Percentiles rank a stretch among this genome's conserved stretches.
phyloP scores from a whole-genome alignment of 441 rosid genomes.

The Flueggea neowawraea region DNA sequence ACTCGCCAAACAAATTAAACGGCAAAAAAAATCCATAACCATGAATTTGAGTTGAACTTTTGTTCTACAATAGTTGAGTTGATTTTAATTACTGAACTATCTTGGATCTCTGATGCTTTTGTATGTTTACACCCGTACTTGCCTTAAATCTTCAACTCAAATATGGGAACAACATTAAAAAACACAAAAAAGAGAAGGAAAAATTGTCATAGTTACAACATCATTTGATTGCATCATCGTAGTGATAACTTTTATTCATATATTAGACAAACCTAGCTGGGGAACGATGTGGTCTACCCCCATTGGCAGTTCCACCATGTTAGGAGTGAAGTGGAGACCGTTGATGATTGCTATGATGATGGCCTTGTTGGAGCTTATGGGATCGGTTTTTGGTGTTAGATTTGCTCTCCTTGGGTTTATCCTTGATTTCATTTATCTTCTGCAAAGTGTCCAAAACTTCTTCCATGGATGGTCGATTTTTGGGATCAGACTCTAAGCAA shows the following conservation, averaged over 20 bases:
- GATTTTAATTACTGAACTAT: too few relatives aligned
- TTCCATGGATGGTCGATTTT: conserved; percentile 70
- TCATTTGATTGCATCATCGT: too few relatives aligned
- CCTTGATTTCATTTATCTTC: conserved; percentile 30
- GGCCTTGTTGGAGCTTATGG: neutral
- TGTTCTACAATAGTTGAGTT: too few relatives aligned
- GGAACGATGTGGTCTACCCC: neutral
- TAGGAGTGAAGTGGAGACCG: neutral
- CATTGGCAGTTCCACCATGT: conserved; percentile 4
- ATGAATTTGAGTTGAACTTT: too few relatives aligned
- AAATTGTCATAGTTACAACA: too few relatives aligned
- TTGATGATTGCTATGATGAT: neutral
- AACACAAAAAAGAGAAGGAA: too few relatives aligned
- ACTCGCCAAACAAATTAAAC: too few relatives aligned
- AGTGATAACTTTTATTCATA: too few relatives aligned
- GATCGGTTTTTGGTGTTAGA: neutral
- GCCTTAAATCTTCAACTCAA: neutral
- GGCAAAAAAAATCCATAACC: too few relatives aligned
- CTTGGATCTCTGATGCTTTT: neutral
- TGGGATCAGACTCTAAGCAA: conserved; percentile 66
- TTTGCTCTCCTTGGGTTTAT: conserved; percentile 27
- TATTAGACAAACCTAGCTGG: too few relatives aligned
- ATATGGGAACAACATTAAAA: too few relatives aligned
- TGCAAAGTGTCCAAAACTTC: conserved; percentile 42
- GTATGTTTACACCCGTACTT: neutral